Evolutionary conservation across 768 basidiomycete genomes (phyloP), one percentile per base, ranked within the genome.

Genomic region (Mycena epipterygia): DNA sequence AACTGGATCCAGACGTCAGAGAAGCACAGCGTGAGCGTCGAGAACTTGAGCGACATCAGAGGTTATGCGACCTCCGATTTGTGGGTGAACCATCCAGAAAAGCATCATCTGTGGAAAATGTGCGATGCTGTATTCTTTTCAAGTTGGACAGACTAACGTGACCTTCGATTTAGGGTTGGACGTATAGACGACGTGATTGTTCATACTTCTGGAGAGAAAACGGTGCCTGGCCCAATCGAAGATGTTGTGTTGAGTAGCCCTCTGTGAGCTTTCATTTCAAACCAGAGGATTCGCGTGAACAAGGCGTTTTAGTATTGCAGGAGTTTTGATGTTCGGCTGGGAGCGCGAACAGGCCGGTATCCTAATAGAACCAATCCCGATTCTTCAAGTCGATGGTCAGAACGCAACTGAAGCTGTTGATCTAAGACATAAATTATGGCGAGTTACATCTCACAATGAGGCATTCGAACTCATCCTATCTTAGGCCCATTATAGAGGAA

Each of bases 31-130:
- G 61, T 76, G 0, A 75, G 79, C 4, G 72, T 81, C 3, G 78
- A 82, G 30, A 85, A 84, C 51, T 25, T 84, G 9, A 68, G 74
- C 2, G 80, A 82, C 33, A 73, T 76, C 23, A 70, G 66, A 23
- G 85, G 84, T 3, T 85, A 84, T 66, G 78, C 80, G 11, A 85
- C 82, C 12, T 81, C 79, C 11, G 85, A 86, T 65, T 65, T 83
- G 7, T 83, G 80, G 41, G 59, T 78, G 29, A 76, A 72, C 27
- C 85, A 86, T 63, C 82, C 85, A 0, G 80, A 78, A 21, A 79
- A 84, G 25, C 66, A 76, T 17, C 74, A 79, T 27, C 53, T 83
- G 8, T 87, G 79, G 74, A 81, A 78, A 64, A 71, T 85, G 82
- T 83, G 64, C 1, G 76, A 49, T 35, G 6, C 14, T 27, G 39